Conservation (phyloP, 2,329 filamentous ascomycete species). For the Ascochyta rabiei region DNA sequence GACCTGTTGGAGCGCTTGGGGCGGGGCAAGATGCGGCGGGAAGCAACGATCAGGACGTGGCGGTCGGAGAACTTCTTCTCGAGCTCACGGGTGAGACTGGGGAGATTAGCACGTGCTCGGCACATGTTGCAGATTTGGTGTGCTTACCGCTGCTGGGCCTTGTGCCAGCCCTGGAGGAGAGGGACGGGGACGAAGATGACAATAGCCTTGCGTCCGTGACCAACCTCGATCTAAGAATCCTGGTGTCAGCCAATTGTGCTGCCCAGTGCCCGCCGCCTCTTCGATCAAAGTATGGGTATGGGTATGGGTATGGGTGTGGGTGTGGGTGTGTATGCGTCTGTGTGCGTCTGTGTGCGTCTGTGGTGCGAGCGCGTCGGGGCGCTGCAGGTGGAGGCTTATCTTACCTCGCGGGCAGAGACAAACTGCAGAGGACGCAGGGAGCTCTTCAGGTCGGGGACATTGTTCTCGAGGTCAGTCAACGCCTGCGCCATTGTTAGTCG, state of each 20-base stretch:
- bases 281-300: conserved; percentile 43
- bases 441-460: conserved; percentile 96
- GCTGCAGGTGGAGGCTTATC: conserved; percentile 55
- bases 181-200: conserved; percentile 99
- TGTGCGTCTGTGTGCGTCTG: too few species aligned
- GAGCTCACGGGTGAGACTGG: conserved; percentile 97
- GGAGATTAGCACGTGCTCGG: conserved; percentile 15
- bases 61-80: conserved; percentile 99
- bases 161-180: conserved; percentile 98
- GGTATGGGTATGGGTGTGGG: conserved; percentile 2
- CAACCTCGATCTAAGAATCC: conserved; percentile 92
- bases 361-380: conserved; percentile 33
- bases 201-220: conserved; percentile 99
- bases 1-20: conserved; percentile 98
- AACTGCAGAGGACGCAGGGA: conserved; percentile 98
- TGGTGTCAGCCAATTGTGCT: conserved; percentile 61
- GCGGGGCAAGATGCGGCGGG: conserved; percentile 97
- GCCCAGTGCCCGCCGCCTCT: conserved; percentile 64
- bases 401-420: conserved; percentile 98
- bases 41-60: conserved; percentile 98
- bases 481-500: conserved; percentile 49
- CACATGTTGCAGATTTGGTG: background rate
- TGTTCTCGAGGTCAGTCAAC: conserved; percentile 98
- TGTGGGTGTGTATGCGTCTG: too few species aligned
- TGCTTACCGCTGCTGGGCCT: conserved; percentile 98